A percentile compares a stretch with the other conserved stretches of the same genome.
Evolutionary conservation across 2,329 filamentous ascomycete genomes (phyloP).

Genomic region (Aspergillus brunneoviolaceus): DNA sequence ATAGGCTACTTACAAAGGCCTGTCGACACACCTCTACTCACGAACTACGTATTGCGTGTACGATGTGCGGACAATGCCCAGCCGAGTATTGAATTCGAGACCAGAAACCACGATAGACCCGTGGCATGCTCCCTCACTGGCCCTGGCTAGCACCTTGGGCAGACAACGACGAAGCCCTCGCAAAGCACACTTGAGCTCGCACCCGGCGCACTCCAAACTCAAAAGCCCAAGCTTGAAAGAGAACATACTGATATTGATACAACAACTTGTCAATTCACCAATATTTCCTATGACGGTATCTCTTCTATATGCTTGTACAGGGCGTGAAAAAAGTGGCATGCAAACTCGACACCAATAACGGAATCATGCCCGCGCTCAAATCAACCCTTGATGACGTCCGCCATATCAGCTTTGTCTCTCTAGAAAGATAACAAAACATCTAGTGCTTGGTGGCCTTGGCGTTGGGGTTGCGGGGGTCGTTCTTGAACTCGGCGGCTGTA

Average conservation of each 20-base stretch:
- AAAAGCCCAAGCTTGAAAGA: background rate
- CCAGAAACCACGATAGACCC: too few relatives aligned
- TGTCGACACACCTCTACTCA: too few relatives aligned
- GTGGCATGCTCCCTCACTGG: too few relatives aligned
- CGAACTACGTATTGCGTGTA: too few relatives aligned
- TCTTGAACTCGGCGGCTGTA: constrained; percentile 89
- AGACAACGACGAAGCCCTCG: background rate
- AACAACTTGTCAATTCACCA: constrained; percentile 42
- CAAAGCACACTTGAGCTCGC: background rate
- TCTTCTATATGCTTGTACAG: constrained; percentile 43
- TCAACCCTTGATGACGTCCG: constrained; percentile 14
- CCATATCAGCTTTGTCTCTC: constrained; percentile 18
- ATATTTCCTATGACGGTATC: constrained; percentile 32
- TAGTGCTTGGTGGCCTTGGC: constrained; percentile 41
- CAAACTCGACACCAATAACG: constrained; percentile 25
- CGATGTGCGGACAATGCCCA: too few relatives aligned
- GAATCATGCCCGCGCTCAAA: constrained; percentile 20
- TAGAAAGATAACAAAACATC: constrained; percentile 16
- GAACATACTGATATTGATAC: constrained; percentile 32
- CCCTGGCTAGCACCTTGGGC: too few relatives aligned
- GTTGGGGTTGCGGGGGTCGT: constrained; percentile 80
- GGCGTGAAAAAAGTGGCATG: constrained; percentile 25
- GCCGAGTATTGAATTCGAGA: too few relatives aligned
- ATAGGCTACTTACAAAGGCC: too few relatives aligned
- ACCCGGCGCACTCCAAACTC: background rate